Percentiles rank a stretch among this genome's conserved stretches.
phyloP scores from a whole-genome alignment of 192 early-diverging fungal species.

The Coemansia asiatica region DNA sequence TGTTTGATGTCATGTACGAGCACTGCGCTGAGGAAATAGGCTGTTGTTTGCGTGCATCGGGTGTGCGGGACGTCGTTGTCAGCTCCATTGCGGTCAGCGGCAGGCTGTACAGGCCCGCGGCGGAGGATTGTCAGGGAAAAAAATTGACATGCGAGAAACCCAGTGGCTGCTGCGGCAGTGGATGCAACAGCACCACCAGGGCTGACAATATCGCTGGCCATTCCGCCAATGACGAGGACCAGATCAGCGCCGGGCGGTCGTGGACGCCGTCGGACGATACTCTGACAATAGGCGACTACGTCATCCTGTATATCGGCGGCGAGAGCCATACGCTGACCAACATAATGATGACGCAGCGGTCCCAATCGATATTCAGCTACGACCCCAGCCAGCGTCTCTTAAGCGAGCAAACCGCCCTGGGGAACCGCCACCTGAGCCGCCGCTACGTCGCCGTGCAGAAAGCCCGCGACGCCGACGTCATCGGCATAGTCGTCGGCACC shows the following conservation, averaged over 20 bases:
- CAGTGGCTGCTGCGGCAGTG: not conserved
- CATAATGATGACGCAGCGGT: slow-evolving; percentile 74
- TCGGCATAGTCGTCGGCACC: slow-evolving; percentile 96
- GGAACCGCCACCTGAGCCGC: slow-evolving; percentile 62
- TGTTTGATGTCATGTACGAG: slow-evolving; percentile 76
- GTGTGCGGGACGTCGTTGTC: not conserved
- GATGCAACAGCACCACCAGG: not conserved
- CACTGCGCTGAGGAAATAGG: slow-evolving; percentile 56
- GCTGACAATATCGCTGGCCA: not conserved
- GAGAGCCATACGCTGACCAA: slow-evolving; percentile 85
- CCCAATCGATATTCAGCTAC: slow-evolving; percentile 63
- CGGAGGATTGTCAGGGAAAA: not conserved
- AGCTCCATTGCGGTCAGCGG: slow-evolving; percentile 2
- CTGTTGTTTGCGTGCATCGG: not conserved
- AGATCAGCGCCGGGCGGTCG: slow-evolving; percentile 49
- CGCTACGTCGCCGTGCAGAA: slow-evolving; percentile 86
- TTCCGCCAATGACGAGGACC: not conserved
- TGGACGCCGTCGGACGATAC: slow-evolving; percentile 56
- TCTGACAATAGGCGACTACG: slow-evolving; percentile 60
- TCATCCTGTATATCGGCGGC: slow-evolving; percentile 80
- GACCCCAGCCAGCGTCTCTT: slow-evolving; percentile 59
- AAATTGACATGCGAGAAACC: not conserved
- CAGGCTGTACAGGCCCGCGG: slow-evolving; percentile 15
- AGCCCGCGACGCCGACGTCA: slow-evolving; percentile 86
- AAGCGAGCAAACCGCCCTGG: slow-evolving; percentile 59